Conservation (phyloP, 2,329 filamentous ascomycete genomes). For the Microthyrium microscopicum region DNA sequence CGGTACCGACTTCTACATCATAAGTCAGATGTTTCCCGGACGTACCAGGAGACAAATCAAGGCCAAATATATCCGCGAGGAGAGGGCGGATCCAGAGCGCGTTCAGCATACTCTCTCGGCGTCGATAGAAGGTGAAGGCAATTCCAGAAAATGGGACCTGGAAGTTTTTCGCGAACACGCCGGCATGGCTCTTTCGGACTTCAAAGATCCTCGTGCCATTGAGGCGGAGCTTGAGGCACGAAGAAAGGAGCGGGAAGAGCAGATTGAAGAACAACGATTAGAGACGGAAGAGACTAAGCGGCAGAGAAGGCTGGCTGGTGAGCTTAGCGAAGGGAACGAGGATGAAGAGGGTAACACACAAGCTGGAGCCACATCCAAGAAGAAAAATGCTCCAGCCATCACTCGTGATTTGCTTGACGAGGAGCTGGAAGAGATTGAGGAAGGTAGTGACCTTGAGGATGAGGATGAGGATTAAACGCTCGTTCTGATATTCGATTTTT, state of each 20-base stretch:
- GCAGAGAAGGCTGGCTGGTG: conserved; percentile 4
- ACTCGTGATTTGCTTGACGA: too few species aligned
- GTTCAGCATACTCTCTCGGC: conserved; percentile 45
- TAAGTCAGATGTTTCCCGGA: conserved; percentile 56
- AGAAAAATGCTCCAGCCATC: too few species aligned
- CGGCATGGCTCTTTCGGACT: conserved; percentile 20
- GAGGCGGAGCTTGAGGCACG: conserved; percentile 22
- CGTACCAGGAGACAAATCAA: conserved; percentile 61
- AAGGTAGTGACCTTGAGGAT: neutral
- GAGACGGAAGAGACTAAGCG: conserved; percentile 10
- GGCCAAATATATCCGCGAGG: conserved; percentile 68
- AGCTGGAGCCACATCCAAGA: neutral
- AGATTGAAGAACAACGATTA: conserved; percentile 8
- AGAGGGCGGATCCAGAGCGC: conserved; percentile 45
- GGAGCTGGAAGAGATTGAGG: conserved; percentile 1
- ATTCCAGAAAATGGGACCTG: too few species aligned
- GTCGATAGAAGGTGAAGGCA: conserved; percentile 16
- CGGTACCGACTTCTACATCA: conserved; percentile 71
- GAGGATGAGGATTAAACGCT: neutral
- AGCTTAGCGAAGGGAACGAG: conserved; percentile 8
- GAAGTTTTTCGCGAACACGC: conserved; percentile 23
- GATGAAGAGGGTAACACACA: conserved; percentile 14
- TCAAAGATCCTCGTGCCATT: conserved; percentile 21
- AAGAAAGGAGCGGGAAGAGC: conserved; percentile 14
- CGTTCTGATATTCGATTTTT: too few species aligned